phyloP scores from a whole-genome alignment of 305 asterid genomes.

The Fraxinus xanthoxyloides region DNA sequence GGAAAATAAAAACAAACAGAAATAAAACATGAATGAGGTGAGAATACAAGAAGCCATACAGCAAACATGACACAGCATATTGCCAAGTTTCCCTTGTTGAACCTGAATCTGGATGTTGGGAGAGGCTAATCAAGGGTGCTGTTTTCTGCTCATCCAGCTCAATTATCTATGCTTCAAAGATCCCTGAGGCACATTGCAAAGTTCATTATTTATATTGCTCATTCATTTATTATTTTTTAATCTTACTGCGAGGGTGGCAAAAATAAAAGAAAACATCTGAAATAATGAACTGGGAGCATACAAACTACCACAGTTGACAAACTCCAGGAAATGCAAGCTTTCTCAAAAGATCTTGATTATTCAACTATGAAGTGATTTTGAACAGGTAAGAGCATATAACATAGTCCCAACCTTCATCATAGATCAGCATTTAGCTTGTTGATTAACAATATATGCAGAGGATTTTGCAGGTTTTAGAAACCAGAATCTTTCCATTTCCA shows the following conservation, averaged over 20 bases:
- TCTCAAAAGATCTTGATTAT: not conserved
- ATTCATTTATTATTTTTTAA: not conserved
- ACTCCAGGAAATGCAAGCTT: constrained; percentile 14
- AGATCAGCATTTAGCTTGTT: not conserved
- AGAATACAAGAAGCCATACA: not conserved
- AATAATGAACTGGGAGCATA: not conserved
- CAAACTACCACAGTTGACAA: not conserved
- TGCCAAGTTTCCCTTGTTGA: not conserved
- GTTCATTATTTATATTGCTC: not conserved
- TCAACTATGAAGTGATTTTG: not conserved
- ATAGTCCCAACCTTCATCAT: constrained; percentile 18
- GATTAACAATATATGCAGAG: not conserved
- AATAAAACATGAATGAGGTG: not conserved
- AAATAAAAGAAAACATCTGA: not conserved
- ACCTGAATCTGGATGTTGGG: not conserved
- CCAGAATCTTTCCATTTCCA: constrained; percentile 12
- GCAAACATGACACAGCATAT: not conserved
- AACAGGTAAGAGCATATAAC: not conserved
- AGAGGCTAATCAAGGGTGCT: not conserved
- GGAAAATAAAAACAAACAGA: not conserved
- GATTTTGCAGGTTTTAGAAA: not conserved
- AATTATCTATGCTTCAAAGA: not conserved
- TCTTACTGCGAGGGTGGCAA: not conserved
- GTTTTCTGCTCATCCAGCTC: not conserved
- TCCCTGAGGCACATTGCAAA: not conserved